Base-by-base conservation (phyloP, 176 grass and related monocot species). In the Cymbopogon citratus region DNA sequence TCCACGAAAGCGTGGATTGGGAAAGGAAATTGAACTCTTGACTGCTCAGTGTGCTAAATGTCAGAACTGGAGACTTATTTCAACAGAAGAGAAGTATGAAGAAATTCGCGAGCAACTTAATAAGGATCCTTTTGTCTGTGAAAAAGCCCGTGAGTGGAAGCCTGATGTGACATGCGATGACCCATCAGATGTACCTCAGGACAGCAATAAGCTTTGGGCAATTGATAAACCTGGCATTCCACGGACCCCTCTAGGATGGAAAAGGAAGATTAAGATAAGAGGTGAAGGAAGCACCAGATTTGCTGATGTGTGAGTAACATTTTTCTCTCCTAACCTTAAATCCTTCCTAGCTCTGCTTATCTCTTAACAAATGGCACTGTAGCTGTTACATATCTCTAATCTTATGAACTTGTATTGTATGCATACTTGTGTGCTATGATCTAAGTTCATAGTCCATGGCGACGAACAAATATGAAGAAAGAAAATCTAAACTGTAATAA, bases 81-180 rank as follows among this genome's bases (percentile, higher is more conserved):
- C 94, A 44, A 74, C 76, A 61, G 90, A 91, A 81, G 82, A 91
- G 26, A 94, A 90, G 70, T 97, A 94, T 7, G 94, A 97, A 78
- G 87, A 90, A 86, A 88, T 94, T 69, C 84, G 91, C 44, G 91
- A 88, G 25, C 69, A 43, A 12, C 77, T 76, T 69, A 45, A 63
- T 63, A 14, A 74, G n/a, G 72, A 86, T 33, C 91, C 87, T 34
- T 97, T 94, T 88, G 38, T 71, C 1, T 97, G 91, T 21, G 73
- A 91, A 26, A 77, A 78, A 66, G 85, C 85, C 19, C 36, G 69
- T 76, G 89, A 88, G 66, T 94, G 91, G 94, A 90, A 88, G 11
- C 84, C 89, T 19, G 85, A 86, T 80, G 66, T 94, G 28, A 71
- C 81, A 56, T 97, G 94, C 23, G 46, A 88, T 75, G 89, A 87